phyloP scores from a whole-genome alignment of 805 yeast genomes.

The Candida nemodendra region DNA sequence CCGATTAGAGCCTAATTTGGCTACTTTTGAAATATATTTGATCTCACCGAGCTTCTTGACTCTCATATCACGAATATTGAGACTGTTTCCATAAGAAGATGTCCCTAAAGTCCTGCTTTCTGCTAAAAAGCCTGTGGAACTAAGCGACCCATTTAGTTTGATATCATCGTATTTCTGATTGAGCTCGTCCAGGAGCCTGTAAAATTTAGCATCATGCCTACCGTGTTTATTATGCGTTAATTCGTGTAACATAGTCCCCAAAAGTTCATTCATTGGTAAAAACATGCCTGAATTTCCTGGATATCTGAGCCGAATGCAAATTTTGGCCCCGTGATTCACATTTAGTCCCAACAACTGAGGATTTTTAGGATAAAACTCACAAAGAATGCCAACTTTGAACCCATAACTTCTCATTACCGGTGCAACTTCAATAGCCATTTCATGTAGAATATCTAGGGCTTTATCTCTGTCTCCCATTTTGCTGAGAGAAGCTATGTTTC shows the following conservation, averaged over 20 bases:
- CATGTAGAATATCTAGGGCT: conserved; percentile 61
- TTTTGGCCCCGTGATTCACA: conserved; percentile 72
- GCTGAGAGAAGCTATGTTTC: conserved; percentile 44
- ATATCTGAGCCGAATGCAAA: conserved; percentile 67
- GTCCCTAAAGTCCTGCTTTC: conserved; percentile 47
- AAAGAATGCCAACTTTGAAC: conserved; percentile 62
- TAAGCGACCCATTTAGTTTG: conserved; percentile 41
- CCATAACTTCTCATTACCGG: conserved; percentile 73
- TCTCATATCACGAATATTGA: conserved; percentile 37
- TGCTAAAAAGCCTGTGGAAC: conserved; percentile 48
- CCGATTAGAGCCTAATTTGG: conserved; percentile 33
- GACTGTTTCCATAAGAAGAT: conserved; percentile 13
- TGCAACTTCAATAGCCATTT: conserved; percentile 67
- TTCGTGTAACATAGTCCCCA: conserved; percentile 89
- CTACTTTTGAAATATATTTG: conserved; percentile 40
- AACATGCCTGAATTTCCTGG: conserved; percentile 52
- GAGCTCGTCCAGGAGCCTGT: conserved; percentile 60
- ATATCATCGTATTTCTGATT: conserved; percentile 47
- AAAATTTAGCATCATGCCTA: conserved; percentile 75
- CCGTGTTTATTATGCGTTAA: conserved; percentile 78
- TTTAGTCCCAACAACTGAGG: conserved; percentile 72
- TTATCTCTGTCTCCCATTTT: conserved; percentile 43
- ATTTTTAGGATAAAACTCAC: conserved; percentile 80
- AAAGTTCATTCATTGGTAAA: conserved; percentile 58
- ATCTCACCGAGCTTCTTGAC: conserved; percentile 39